phyloP scores from a whole-genome alignment of 352 stramenopile species.

The Pythium grandisporangium region DNA sequence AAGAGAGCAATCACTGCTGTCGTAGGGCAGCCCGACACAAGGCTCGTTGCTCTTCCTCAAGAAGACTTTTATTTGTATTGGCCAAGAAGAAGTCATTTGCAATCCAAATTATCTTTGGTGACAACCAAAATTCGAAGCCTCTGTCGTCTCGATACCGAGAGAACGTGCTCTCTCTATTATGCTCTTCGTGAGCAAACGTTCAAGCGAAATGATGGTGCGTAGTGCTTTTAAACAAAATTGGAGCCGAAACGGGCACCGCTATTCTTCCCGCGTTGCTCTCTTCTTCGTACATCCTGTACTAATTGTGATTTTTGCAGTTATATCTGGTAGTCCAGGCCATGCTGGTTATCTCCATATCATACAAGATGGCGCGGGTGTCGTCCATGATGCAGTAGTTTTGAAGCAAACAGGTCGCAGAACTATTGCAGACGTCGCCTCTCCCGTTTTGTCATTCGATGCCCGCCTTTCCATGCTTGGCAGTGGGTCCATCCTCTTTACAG shows the following conservation, averaged over 20 bases:
- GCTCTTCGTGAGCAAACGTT: conserved; percentile 19
- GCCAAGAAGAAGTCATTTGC: conserved; percentile 13
- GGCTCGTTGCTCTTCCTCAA: conserved; percentile 24
- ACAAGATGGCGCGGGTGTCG: conserved; percentile 25
- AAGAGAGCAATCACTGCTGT: conserved; percentile 22
- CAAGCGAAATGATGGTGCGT: conserved; percentile 28
- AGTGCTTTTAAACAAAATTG: too few relatives aligned
- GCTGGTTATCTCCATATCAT: conserved; percentile 23
- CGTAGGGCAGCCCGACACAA: conserved; percentile 13
- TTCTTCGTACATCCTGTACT: too few relatives aligned
- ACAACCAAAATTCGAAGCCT: conserved; percentile 19
- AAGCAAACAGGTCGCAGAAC: conserved; percentile 11
- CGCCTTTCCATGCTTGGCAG: conserved; percentile 25
- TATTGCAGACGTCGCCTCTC: not conserved
- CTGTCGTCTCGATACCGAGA: conserved; percentile 23
- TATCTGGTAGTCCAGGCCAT: conserved; percentile 17
- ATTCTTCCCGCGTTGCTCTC: not conserved
- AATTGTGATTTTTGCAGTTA: conserved; percentile 15
- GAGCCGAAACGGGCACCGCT: not conserved
- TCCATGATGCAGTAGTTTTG: conserved; percentile 29
- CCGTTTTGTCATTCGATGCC: conserved; percentile 19
- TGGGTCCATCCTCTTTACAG: conserved; percentile 23
- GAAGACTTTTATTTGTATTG: conserved; percentile 22
- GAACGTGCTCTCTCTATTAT: conserved; percentile 39
- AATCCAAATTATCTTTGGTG: conserved; percentile 23